Evolutionary conservation across 1,284 basidiomycete genomes (phyloP).

Genomic region (Nidula niveotomentosa): DNA sequence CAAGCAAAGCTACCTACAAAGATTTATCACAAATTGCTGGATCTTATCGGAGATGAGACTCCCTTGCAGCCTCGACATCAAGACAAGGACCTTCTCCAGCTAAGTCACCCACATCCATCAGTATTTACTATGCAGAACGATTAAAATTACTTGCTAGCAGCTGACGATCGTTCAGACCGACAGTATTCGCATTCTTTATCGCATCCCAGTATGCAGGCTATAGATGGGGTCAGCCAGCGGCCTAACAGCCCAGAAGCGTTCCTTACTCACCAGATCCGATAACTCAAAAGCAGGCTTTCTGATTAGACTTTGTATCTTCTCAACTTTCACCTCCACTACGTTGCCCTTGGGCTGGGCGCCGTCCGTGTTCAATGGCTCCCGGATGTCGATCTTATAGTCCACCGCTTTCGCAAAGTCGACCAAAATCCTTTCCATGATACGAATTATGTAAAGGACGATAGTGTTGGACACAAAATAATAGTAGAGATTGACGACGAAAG

Average conservation of each 20-base stretch:
- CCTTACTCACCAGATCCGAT: conserved; percentile 28
- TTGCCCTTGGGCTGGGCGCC: conserved; percentile 19
- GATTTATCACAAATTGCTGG: conserved; percentile 45
- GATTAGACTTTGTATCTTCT: conserved; percentile 18
- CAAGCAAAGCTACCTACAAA: conserved; percentile 37
- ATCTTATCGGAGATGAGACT: conserved; percentile 32
- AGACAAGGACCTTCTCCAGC: conserved; percentile 53
- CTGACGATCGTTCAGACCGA: conserved; percentile 56
- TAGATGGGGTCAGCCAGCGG: conserved; percentile 2
- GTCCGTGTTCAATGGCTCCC: conserved; percentile 26
- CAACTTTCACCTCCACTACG: conserved; percentile 14
- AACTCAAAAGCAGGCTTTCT: conserved; percentile 18
- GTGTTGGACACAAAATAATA: not conserved
- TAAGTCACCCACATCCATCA: conserved; percentile 15
- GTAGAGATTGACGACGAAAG: not conserved
- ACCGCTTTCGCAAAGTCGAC: not conserved
- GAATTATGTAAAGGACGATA: not conserved
- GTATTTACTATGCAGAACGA: not conserved
- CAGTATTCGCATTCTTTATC: conserved; percentile 36
- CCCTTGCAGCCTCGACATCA: conserved; percentile 50
- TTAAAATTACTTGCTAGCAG: conserved; percentile 40
- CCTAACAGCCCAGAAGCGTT: not conserved
- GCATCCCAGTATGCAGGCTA: conserved; percentile 55
- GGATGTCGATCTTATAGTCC: conserved; percentile 17
- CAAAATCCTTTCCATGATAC: not conserved